Conservation (phyloP, 306 rosid genomes). For the Echinosophora koreensis region DNA sequence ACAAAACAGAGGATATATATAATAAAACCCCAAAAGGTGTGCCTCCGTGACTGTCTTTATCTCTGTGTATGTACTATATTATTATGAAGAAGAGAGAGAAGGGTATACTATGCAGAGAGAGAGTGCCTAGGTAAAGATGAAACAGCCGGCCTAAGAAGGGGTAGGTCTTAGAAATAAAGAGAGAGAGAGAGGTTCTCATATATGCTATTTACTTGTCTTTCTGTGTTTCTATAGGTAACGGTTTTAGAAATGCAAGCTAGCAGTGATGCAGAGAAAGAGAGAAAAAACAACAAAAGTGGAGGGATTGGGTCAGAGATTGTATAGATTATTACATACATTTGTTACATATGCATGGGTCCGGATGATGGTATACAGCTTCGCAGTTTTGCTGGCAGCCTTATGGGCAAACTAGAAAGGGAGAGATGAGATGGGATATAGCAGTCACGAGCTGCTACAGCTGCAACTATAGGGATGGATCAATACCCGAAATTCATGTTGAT, state of each 20-base stretch:
- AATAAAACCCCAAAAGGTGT: constrained; percentile 29
- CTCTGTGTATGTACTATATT: not conserved
- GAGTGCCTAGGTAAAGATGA: constrained; percentile 29
- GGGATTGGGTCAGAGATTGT: constrained; percentile 51
- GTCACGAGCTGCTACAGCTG: constrained; percentile 50
- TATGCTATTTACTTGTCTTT: constrained; percentile 61
- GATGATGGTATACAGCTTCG: constrained; percentile 53
- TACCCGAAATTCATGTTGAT: constrained; percentile 59
- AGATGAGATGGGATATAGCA: constrained; percentile 44
- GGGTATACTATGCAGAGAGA: constrained; percentile 4
- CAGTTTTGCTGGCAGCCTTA: constrained; percentile 69
- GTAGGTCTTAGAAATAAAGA: constrained; percentile 42
- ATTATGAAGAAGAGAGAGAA: constrained; percentile 19
- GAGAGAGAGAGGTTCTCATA: constrained; percentile 19
- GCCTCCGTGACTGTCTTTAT: constrained; percentile 39
- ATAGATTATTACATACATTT: constrained; percentile 36
- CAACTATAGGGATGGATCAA: constrained; percentile 49
- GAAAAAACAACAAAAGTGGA: constrained; percentile 43
- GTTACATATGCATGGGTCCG: constrained; percentile 20
- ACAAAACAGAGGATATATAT: constrained; percentile 20
- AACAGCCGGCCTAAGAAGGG: constrained; percentile 65
- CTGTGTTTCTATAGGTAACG: constrained; percentile 62
- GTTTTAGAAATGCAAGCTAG: constrained; percentile 61
- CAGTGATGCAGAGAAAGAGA: constrained; percentile 25
- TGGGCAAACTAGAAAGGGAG: constrained; percentile 37